Conservation (phyloP, 306 rosid species). For the Casuarina glauca region DNA sequence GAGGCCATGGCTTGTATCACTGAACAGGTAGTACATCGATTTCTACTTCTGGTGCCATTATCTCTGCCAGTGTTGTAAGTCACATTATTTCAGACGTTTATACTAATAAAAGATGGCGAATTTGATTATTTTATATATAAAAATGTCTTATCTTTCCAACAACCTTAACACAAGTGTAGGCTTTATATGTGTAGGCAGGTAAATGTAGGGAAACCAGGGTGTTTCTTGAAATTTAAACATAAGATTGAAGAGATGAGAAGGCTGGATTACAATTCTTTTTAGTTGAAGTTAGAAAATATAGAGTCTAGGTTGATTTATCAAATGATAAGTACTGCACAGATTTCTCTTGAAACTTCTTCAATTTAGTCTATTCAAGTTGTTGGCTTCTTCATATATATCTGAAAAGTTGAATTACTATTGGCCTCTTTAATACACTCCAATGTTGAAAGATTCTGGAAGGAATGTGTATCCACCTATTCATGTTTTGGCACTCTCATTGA, state of each 20-base stretch:
- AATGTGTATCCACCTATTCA: not conserved
- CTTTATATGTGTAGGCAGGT: not conserved
- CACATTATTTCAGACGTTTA: too few species aligned
- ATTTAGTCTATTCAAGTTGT: not conserved
- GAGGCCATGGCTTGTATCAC: slow-evolving; percentile 98
- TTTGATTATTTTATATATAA: too few species aligned
- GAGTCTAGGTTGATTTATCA: not conserved
- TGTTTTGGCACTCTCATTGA: not conserved
- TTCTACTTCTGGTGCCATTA: not conserved
- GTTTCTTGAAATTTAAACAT: not conserved
- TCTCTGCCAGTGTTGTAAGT: not conserved
- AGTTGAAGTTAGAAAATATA: not conserved
- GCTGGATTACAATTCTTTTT: not conserved
- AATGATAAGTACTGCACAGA: not conserved
- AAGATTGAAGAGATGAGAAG: not conserved
- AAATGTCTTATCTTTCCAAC: not conserved
- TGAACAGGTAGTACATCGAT: slow-evolving; percentile 63
- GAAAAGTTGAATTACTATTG: not conserved
- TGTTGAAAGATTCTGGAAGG: not conserved
- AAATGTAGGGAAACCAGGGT: not conserved
- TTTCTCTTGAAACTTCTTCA: not conserved
- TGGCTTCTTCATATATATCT: not conserved
- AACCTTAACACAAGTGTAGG: not conserved
- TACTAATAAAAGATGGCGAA: too few species aligned
- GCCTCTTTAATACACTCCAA: not conserved